Evolutionary conservation across 768 basidiomycete species (phyloP), one percentile per base, ranked within the genome.

Genomic region (Hericium coralloides): DNA sequence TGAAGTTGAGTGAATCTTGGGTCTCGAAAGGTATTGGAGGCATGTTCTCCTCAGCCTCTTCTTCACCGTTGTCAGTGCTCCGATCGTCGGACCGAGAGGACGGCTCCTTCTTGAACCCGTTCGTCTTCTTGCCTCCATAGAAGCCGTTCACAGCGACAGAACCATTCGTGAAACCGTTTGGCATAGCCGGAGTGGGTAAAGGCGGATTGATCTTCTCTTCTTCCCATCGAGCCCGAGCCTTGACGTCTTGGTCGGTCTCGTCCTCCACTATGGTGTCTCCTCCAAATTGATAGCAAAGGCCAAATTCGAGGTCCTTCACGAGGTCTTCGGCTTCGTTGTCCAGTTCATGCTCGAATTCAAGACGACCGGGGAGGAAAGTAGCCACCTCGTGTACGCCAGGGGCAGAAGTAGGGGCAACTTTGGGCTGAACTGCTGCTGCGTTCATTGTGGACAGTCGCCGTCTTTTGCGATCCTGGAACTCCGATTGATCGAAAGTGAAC

Each of bases 291-390:
- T 81, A 75, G 59, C 92, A 92, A n/a, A 94, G 73, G 2, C 92
- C 95, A 64, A 98, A 98, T 67, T 98, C 95, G 60, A 99, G 76
- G 67, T 98, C 93, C 70, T 98, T 98, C 61, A 98, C 87, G 2
- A 92, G 72, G 64, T 95, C 87, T 68, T 99, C 95, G 0, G 95
- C 95, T 53, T 99, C 95, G 68, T 99, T 97, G 66, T 98, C 95
- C 4, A 92, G 73, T 70, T 99, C 95, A 64, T 95, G 94, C 67
- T 99, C 95, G 67, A 99, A 99, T 70, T 99, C 95, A 38, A 99
- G 78, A n/a, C 95, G 85, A 15, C 95, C 95, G 9, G 95, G 95
- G 67, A 99, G 86, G 73, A 87, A 98, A 0, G 87, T 88, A 15
- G 87, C 84, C 41, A 98, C 80, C 72, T 99, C 95, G 68, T 98